Evolutionary conservation across 495 filamentous ascomycete genomes (phyloP).

Genomic region (Collariella sp.): DNA sequence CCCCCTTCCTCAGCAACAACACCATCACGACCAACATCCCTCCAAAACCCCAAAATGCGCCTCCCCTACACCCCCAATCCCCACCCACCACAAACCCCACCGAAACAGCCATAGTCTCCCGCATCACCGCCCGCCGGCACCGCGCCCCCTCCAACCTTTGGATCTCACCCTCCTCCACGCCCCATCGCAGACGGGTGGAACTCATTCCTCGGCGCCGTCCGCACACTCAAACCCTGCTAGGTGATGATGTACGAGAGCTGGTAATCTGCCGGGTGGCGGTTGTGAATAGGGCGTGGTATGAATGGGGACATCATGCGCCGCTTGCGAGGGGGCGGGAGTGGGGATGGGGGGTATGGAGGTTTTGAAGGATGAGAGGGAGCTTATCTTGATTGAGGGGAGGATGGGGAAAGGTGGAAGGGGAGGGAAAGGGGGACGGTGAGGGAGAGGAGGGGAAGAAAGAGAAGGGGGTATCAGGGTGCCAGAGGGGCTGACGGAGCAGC

Average conservation of each 20-base stretch:
- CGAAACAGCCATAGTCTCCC: constrained; percentile 50
- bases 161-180: constrained; percentile 70
- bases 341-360: constrained; percentile 40
- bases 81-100: constrained; percentile 41
- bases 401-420: no score
- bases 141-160: constrained; percentile 56
- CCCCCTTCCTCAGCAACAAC: background rate
- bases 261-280: constrained; percentile 69
- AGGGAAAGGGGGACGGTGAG: no score
- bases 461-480: background rate
- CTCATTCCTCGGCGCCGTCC: constrained; percentile 64
- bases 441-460: no score
- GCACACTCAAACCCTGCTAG: constrained; percentile 55
- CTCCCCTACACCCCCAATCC: constrained; percentile 59
- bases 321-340: constrained; percentile 44
- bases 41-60: constrained; percentile 51
- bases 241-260: constrained; percentile 55
- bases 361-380: constrained; percentile 18
- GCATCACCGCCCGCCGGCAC: constrained; percentile 55
- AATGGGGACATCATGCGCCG: constrained; percentile 71
- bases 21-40: background rate
- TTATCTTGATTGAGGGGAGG: background rate
- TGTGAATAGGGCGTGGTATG: constrained; percentile 64
- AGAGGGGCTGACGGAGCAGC: constrained; percentile 41
- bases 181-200: constrained; percentile 74